These are phyloP conservation scores for Fusarium sterilihyphosum DNA, from an alignment of 2,329 filamentous ascomycete genomes.

Conservation along the genomic window DNA sequence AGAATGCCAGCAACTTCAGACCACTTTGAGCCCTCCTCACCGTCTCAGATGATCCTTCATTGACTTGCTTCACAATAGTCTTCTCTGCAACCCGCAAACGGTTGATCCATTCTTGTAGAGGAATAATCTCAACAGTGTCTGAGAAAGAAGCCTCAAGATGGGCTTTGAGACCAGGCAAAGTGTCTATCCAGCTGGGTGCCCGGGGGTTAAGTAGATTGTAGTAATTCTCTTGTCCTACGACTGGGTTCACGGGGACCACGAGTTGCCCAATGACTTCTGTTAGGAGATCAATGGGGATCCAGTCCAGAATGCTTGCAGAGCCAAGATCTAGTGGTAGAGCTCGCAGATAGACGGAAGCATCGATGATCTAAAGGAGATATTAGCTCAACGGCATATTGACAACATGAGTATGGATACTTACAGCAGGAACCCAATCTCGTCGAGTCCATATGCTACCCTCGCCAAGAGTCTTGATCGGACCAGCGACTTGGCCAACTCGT, in stretches of 20 bases:
- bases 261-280: background rate
- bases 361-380: background rate
- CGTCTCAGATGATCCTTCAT: background rate
- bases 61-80: background rate
- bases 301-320: background rate
- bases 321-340: background rate
- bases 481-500: background rate
- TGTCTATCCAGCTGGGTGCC: background rate
- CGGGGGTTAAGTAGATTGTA: background rate
- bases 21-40: background rate
- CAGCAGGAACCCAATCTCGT: background rate
- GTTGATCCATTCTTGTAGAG: background rate
- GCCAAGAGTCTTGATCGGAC: background rate
- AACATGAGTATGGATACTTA: no score
- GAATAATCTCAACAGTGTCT: background rate
- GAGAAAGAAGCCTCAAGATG: background rate
- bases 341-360: background rate
- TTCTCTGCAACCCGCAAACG: background rate
- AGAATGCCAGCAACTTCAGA: background rate
- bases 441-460: background rate
- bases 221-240: background rate
- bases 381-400: background rate
- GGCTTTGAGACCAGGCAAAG: background rate
- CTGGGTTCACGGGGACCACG: background rate
- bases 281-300: background rate